Conservation (phyloP, 208 protist genomes). For the Crithidia mellificae region DNA sequence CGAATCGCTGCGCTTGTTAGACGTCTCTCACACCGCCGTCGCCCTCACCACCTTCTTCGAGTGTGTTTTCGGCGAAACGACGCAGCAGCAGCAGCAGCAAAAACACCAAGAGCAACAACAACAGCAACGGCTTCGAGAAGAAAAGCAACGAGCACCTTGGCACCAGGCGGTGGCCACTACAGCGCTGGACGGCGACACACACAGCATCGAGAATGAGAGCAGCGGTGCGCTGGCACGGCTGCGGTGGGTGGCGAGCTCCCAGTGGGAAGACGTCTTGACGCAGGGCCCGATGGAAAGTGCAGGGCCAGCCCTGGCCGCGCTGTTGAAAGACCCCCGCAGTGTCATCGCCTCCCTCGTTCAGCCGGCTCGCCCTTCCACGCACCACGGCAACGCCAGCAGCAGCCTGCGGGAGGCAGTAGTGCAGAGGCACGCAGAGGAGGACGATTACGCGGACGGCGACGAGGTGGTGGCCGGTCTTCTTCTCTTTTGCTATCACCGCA, state of each 20-base stretch:
- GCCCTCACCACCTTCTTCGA: constrained; percentile 1
- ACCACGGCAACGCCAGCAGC: neutral
- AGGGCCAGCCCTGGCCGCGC: neutral
- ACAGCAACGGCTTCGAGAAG: neutral
- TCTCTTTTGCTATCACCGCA: neutral
- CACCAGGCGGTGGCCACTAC: too few species aligned
- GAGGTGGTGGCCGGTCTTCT: too few species aligned
- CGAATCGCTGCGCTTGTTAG: neutral
- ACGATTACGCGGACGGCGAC: too few species aligned
- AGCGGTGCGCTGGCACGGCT: neutral
- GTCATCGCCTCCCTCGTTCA: constrained; percentile 1
- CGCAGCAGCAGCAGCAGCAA: neutral
- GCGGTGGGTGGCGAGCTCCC: neutral
- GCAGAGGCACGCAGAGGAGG: too few species aligned
- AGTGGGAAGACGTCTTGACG: constrained; percentile 11
- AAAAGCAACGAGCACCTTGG: too few species aligned
- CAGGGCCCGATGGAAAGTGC: neutral
- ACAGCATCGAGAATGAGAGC: too few species aligned
- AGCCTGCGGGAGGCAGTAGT: too few species aligned
- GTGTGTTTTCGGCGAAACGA: neutral
- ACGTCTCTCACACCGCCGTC: constrained; percentile 6
- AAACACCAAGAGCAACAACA: too few species aligned
- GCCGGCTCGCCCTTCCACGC: too few species aligned
- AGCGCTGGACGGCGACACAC: too few species aligned
- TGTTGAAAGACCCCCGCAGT: neutral